A percentile compares a stretch with the other conserved stretches of the same genome.
These are phyloP conservation scores for Pseudopyricularia javanii DNA, from an alignment of 2,329 filamentous ascomycete genomes.

Conservation along the genomic window DNA sequence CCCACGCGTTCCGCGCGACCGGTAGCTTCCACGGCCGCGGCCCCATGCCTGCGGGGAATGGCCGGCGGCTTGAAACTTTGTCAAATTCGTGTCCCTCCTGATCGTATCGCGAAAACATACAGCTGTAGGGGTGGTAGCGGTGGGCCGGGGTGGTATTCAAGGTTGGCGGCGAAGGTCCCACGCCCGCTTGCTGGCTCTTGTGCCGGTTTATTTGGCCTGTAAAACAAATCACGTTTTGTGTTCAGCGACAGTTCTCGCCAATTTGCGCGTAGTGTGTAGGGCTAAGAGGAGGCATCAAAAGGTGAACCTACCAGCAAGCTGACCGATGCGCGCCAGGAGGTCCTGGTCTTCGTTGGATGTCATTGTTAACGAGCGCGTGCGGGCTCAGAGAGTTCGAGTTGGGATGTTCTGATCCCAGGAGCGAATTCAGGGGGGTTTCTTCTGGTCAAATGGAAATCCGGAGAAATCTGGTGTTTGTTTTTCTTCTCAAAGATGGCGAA, in stretches of 20 bases:
- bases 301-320: conserved; percentile 30
- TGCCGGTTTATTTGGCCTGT: conserved; percentile 70
- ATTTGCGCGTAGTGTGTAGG: conserved; percentile 2
- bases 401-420: too few relatives aligned
- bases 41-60: neutral
- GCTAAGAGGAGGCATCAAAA: conserved; percentile 3
- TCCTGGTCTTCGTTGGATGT: conserved; percentile 34
- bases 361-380: conserved; percentile 13
- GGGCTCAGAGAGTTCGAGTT: neutral
- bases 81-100: neutral
- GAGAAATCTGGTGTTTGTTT: too few relatives aligned
- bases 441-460: too few relatives aligned
- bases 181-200: conserved; percentile 48
- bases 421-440: too few relatives aligned
- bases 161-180: conserved; percentile 7
- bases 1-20: conserved; percentile 13
- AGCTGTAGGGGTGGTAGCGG: conserved; percentile 17
- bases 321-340: conserved; percentile 39
- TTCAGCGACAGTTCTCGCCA: neutral
- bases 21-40: conserved; percentile 12
- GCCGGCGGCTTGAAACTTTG: neutral
- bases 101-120: conserved; percentile 17
- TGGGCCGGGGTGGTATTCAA: conserved; percentile 9
- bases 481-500: too few relatives aligned
- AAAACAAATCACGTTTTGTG: neutral